A percentile compares a stretch with the other conserved stretches of the same genome.
phyloP scores from a whole-genome alignment of 805 yeast species.

The Candida endomychidarum region DNA sequence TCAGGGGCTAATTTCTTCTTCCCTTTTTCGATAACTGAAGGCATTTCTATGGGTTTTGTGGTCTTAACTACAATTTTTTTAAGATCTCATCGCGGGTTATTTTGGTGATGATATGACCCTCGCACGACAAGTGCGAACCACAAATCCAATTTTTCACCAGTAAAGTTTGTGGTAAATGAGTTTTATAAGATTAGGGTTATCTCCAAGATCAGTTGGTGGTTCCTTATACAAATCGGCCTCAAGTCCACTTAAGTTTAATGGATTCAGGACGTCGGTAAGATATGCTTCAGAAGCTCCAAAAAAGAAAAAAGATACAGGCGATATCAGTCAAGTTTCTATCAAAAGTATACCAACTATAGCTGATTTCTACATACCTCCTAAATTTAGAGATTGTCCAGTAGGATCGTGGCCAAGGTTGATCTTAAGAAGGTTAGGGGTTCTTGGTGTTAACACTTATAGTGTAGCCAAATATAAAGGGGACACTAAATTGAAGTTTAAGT shows the following conservation, averaged over 20 bases:
- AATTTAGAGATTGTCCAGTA: slow-evolving; percentile 24
- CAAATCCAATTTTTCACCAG: slow-evolving; percentile 1
- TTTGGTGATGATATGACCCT: background rate
- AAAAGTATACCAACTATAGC: slow-evolving; percentile 41
- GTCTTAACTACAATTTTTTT: background rate
- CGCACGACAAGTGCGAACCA: slow-evolving; percentile 4
- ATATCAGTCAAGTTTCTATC: slow-evolving; percentile 39
- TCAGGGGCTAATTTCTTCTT: slow-evolving; percentile 78
- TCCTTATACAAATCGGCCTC: too few relatives aligned
- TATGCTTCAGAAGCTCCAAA: slow-evolving; percentile 9
- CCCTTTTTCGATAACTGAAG: slow-evolving; percentile 26
- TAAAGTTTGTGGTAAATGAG: background rate
- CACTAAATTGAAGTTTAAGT: slow-evolving; percentile 45
- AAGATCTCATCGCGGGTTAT: background rate
- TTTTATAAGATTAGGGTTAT: background rate
- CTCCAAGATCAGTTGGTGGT: too few relatives aligned
- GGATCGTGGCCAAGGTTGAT: slow-evolving; percentile 46
- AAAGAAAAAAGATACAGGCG: slow-evolving; percentile 21
- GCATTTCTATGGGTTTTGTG: slow-evolving; percentile 24
- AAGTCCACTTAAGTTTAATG: too few relatives aligned
- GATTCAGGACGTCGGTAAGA: background rate
- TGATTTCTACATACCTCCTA: slow-evolving; percentile 45
- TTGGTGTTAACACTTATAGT: slow-evolving; percentile 64
- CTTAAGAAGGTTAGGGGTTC: slow-evolving; percentile 61
- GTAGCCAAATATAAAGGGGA: slow-evolving; percentile 47